Conservation (phyloP, 495 filamentous ascomycete species). For the Penicillium bovifimosum region DNA sequence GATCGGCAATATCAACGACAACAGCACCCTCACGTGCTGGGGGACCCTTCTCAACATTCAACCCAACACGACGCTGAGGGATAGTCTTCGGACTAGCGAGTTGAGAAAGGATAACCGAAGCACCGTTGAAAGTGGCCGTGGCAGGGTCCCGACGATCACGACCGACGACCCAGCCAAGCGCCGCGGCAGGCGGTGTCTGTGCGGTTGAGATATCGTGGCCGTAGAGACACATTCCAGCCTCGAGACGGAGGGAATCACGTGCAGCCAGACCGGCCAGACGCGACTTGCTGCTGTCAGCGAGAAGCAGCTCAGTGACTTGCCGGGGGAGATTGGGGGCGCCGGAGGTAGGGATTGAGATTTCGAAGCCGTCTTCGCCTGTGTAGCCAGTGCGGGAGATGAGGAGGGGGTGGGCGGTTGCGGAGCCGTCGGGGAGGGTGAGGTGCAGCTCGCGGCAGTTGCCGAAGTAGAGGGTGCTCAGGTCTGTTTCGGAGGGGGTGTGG, state of each 20-base stretch:
- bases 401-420: slow-evolving; percentile 46
- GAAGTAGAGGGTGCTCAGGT: slow-evolving; percentile 72
- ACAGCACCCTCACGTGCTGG: slow-evolving; percentile 86
- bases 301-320: slow-evolving; percentile 55
- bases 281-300: slow-evolving; percentile 56
- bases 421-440: slow-evolving; percentile 45
- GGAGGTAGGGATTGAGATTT: slow-evolving; percentile 71
- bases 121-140: slow-evolving; percentile 66
- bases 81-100: slow-evolving; percentile 66
- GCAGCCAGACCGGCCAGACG: slow-evolving; percentile 84
- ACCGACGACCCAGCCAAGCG: slow-evolving; percentile 78
- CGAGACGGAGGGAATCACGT: slow-evolving; percentile 84
- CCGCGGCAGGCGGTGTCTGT: slow-evolving; percentile 82
- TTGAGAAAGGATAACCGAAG: slow-evolving; percentile 64
- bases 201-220: slow-evolving; percentile 91
- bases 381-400: slow-evolving; percentile 86
- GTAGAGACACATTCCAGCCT: slow-evolving; percentile 97
- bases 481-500: slow-evolving; percentile 34
- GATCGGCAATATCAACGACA: slow-evolving; percentile 59
- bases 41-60: slow-evolving; percentile 74
- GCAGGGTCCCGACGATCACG: slow-evolving; percentile 59
- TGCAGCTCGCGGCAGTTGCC: slow-evolving; percentile 60
- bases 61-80: slow-evolving; percentile 66
- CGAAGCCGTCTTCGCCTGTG: slow-evolving; percentile 97
- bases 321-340: slow-evolving; percentile 34